A percentile compares a stretch with the other conserved stretches of the same genome.
phyloP scores from a whole-genome alignment of 2,329 filamentous ascomycete genomes.

The Nannizziopsis barbatae region DNA sequence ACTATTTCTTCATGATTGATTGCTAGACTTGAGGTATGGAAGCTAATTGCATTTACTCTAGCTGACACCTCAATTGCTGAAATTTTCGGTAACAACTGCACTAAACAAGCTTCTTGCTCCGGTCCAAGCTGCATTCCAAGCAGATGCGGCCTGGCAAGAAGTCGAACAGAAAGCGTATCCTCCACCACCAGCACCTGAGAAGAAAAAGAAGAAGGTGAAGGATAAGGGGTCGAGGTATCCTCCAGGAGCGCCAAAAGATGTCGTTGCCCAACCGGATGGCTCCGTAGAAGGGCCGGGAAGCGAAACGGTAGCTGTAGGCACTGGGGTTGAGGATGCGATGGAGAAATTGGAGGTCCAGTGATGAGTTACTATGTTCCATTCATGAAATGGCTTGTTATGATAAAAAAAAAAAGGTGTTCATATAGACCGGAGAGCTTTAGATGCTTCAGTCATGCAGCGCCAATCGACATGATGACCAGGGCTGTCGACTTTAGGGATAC shows the following conservation, averaged over 20 bases:
- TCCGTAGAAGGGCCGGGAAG: slow-evolving; percentile 10
- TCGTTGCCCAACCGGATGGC: slow-evolving; percentile 10
- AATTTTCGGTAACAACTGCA: slow-evolving; percentile 66
- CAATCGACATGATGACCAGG: too few relatives aligned
- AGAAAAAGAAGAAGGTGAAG: slow-evolving; percentile 64
- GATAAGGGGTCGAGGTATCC: slow-evolving; percentile 60
- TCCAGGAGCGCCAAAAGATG: slow-evolving; percentile 17
- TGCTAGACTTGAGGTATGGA: neutral
- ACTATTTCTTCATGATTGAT: neutral
- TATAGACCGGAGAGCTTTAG: too few relatives aligned
- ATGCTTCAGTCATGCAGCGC: too few relatives aligned
- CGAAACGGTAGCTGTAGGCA: slow-evolving; percentile 6
- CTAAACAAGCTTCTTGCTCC: slow-evolving; percentile 64
- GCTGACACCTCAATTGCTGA: slow-evolving; percentile 77
- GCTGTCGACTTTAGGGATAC: too few relatives aligned
- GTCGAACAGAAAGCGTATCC: slow-evolving; percentile 74
- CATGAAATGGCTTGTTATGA: neutral
- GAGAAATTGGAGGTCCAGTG: slow-evolving; percentile 5
- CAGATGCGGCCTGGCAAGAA: slow-evolving; percentile 67
- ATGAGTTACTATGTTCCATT: neutral
- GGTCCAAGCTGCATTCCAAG: slow-evolving; percentile 62
- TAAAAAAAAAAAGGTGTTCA: neutral
- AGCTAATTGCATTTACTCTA: slow-evolving; percentile 22
- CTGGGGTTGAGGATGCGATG: slow-evolving; percentile 11
- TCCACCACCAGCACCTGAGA: slow-evolving; percentile 50